Evolutionary conservation across 192 early-diverging fungal species (phyloP).

Genomic region (Backusella morwellensis): DNA sequence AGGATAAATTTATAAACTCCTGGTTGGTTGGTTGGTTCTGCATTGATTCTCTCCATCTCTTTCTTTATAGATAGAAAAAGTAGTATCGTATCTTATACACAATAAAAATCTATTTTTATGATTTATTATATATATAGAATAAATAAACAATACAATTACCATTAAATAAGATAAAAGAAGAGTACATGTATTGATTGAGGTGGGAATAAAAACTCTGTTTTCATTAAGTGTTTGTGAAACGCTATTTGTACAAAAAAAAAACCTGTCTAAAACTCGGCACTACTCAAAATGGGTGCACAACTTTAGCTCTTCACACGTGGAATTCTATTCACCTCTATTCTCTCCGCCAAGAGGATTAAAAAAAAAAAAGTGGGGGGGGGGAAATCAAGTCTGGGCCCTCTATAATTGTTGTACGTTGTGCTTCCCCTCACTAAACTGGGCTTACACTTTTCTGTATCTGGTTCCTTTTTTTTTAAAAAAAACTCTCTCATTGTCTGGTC

Average conservation of each 20-base stretch:
- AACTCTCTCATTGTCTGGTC: not conserved
- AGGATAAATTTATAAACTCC: not conserved
- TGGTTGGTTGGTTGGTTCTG: not conserved
- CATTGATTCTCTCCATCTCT: not conserved
- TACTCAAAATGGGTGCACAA: not conserved
- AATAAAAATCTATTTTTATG: not conserved
- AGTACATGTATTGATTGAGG: not conserved
- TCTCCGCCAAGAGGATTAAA: not conserved
- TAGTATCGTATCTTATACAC: not conserved
- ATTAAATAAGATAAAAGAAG: not conserved
- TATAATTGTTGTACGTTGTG: not conserved
- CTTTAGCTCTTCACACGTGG: not conserved
- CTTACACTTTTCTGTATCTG: not conserved
- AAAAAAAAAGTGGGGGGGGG: not conserved
- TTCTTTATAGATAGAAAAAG: not conserved
- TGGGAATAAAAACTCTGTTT: not conserved
- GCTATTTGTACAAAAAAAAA: not conserved
- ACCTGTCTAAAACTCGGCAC: not conserved
- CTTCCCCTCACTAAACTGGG: not conserved
- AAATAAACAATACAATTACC: not conserved
- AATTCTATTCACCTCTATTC: not conserved
- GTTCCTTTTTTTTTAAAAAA: not conserved
- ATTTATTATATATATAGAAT: not conserved
- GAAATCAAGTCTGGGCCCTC: not conserved
- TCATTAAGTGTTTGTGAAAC: not conserved